Percentiles rank a stretch among this genome's conserved stretches.
Evolutionary conservation across 306 rosid species (phyloP).

Genomic region (Cicer bijugum): DNA sequence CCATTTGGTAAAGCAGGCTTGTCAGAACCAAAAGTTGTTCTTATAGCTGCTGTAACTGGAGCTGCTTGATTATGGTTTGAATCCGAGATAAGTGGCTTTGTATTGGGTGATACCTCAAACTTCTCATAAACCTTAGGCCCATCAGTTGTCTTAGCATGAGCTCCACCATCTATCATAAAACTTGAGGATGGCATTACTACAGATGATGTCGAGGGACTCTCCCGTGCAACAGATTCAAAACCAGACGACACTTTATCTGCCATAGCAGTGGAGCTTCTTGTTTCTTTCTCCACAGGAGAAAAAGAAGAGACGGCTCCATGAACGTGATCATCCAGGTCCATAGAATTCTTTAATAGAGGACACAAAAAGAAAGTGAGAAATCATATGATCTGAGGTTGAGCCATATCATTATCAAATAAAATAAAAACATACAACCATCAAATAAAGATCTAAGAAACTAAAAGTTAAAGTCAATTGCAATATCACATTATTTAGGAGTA

Average conservation of each 20-base stretch:
- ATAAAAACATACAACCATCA: constrained; percentile 19
- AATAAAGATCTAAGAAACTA: constrained; percentile 18
- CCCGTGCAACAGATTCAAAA: constrained; percentile 44
- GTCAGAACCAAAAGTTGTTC: constrained; percentile 49
- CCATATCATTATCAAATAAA: not conserved
- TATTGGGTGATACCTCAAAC: constrained; percentile 39
- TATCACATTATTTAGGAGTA: constrained; percentile 25
- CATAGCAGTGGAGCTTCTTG: constrained; percentile 37
- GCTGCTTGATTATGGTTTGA: constrained; percentile 39
- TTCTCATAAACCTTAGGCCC: constrained; percentile 52
- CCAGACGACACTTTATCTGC: constrained; percentile 45
- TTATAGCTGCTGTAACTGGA: constrained; percentile 27
- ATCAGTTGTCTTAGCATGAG: constrained; percentile 41
- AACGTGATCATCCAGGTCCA: constrained; percentile 77
- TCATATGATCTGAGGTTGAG: constrained; percentile 24
- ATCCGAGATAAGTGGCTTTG: constrained; percentile 40
- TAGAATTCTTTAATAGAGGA: constrained; percentile 55
- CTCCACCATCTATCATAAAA: constrained; percentile 42
- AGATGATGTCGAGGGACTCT: constrained; percentile 47
- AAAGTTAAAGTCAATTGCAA: not conserved
- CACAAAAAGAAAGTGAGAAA: constrained; percentile 18
- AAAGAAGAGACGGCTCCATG: constrained; percentile 51
- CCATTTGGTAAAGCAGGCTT: constrained; percentile 49
- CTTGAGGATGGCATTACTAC: constrained; percentile 44
- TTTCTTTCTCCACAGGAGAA: constrained; percentile 50